Conservation (phyloP, 805 yeast genomes). For the Nadsonia fulvescens region DNA sequence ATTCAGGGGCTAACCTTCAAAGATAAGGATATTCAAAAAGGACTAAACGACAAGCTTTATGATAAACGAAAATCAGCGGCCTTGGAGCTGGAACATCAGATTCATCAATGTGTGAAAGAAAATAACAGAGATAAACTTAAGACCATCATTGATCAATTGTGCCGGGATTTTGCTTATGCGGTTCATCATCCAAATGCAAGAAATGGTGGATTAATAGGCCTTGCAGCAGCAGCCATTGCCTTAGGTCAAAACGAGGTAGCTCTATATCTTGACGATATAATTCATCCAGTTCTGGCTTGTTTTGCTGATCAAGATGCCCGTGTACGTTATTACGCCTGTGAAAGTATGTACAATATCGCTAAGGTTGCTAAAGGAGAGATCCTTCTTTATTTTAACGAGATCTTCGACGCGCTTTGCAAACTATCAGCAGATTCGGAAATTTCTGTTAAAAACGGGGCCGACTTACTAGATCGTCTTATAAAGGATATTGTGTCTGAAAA, state of each 20-base stretch:
- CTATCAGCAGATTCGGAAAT: conserved; percentile 81
- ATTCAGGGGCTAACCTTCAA: too few species aligned
- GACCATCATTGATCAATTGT: conserved; percentile 50
- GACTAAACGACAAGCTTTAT: conserved; percentile 54
- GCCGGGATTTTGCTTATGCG: conserved; percentile 64
- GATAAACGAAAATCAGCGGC: conserved; percentile 70
- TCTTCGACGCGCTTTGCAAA: conserved; percentile 80
- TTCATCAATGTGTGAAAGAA: conserved; percentile 46
- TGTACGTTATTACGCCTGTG: conserved; percentile 93
- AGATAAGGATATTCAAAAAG: conserved; percentile 51
- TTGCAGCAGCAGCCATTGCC: conserved; percentile 92
- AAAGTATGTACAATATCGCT: conserved; percentile 84
- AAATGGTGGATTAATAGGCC: conserved; percentile 88
- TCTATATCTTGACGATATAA: conserved; percentile 59
- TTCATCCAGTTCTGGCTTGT: conserved; percentile 87
- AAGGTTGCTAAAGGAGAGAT: conserved; percentile 95
- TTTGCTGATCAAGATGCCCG: conserved; percentile 96
- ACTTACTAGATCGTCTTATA: conserved; percentile 70
- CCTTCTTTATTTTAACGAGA: conserved; percentile 76
- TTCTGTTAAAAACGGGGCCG: conserved; percentile 90
- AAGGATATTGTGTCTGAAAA: conserved; percentile 92
- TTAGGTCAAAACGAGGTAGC: conserved; percentile 73
- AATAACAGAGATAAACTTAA: conserved; percentile 44
- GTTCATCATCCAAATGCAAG: conserved; percentile 74
- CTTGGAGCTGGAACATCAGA: conserved; percentile 43